Evolutionary conservation across 768 basidiomycete species (phyloP).

Genomic region (Hirschioporus abietinus): DNA sequence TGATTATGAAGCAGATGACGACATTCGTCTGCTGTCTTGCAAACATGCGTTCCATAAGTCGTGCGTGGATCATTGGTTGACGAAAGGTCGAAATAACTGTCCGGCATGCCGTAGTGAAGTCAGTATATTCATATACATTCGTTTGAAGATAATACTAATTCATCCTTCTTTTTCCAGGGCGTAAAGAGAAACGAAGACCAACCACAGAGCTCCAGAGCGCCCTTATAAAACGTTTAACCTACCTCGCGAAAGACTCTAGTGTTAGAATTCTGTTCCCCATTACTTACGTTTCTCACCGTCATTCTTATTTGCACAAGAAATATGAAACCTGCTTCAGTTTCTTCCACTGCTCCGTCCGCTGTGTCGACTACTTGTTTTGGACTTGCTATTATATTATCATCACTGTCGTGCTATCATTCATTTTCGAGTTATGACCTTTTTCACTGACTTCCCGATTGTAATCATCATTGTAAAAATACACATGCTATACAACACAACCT

Average conservation of each 20-base stretch:
- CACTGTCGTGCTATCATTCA: background rate
- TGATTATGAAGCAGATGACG: constrained; percentile 75
- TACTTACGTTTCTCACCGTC: too few species aligned
- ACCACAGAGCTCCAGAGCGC: background rate
- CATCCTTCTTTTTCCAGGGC: background rate
- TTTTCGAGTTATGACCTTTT: background rate
- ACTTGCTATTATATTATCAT: background rate
- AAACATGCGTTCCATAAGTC: constrained; percentile 85
- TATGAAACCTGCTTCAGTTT: too few species aligned
- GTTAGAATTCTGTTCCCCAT: too few species aligned
- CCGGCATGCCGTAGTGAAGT: constrained; percentile 85
- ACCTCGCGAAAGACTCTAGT: too few species aligned
- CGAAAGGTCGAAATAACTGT: constrained; percentile 83
- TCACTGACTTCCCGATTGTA: background rate
- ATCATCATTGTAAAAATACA: background rate
- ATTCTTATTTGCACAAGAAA: too few species aligned
- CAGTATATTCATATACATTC: constrained; percentile 14
- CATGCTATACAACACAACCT: background rate
- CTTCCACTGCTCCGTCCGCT: too few species aligned
- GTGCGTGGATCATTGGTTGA: constrained; percentile 88
- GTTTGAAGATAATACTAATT: constrained; percentile 3
- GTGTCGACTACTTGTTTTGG: background rate
- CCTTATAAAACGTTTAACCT: background rate
- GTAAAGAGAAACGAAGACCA: background rate
- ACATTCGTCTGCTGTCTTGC: constrained; percentile 76